Evolutionary conservation across 2,329 filamentous ascomycete species (phyloP), one percentile per base, ranked within the genome.

Genomic region (Pseudogymnoascus sp.): DNA sequence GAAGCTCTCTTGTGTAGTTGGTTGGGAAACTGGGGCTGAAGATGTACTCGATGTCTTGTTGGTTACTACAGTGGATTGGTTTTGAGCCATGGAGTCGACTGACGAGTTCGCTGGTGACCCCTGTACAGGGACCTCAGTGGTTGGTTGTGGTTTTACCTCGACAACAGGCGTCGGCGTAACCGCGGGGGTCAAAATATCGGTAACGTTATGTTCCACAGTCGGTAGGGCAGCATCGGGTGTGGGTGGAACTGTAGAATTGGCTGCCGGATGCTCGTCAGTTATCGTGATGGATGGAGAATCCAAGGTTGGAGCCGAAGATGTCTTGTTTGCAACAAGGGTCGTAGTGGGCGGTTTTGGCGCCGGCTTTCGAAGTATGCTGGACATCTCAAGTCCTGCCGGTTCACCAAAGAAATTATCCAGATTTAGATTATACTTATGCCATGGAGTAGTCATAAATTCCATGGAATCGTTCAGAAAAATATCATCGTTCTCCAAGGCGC

Each of bases 1-100:
- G 74, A 99, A 97, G 1, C 89, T 94, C 71, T 99, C 94, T 72
- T 99, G 94, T 0, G 95, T 94, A 0, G 92, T 91, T 2, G 92
- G 92, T 0, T 84, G 82, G 1, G 87, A 74, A 1, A 80, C 73
- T 6, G 79, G 71, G 1, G 78, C 68, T 7, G 77, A 74, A 23
- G 72, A 61, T 21, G 72, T 76, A 67, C 65, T 75, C 60, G 73
- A 68, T 65, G 48, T 69, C 26, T 52, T 52, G 15, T 52, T 52
- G 45, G 45, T 30, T 30, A 9, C 45, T 52, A 30, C n/a, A 52
- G 45, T 52, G 12, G 45, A 52, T 33, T 52, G 45, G 15, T 52
- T 52, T 8, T 52, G 45, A 15, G 45, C n/a, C 15, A 52, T 26
- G 45, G 45, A 33, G 26, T 4, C 8, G n/a, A 52, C 45, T 30